Evolutionary conservation across 1,139 yeast species (phyloP).

Genomic region (Debaryomyces sp.): DNA sequence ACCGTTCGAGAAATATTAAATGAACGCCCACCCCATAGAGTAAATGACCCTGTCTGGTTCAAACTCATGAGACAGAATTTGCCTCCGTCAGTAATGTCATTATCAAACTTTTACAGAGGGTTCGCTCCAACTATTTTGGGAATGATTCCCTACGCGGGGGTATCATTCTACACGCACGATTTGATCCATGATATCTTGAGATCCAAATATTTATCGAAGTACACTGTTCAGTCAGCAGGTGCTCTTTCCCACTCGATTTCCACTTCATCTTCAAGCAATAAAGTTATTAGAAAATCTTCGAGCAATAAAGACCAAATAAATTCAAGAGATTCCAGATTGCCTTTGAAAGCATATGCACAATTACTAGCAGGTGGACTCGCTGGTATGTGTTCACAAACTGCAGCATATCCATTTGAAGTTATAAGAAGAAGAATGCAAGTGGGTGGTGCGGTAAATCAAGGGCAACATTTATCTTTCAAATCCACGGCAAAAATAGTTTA

Average conservation of each 20-base stretch:
- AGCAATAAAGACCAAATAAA: constrained; percentile 27
- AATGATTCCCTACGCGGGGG: constrained; percentile 98
- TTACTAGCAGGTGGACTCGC: constrained; percentile 92
- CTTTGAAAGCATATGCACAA: constrained; percentile 89
- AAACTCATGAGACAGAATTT: constrained; percentile 32
- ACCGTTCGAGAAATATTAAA: constrained; percentile 59
- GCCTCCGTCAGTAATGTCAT: constrained; percentile 40
- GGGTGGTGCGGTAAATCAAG: constrained; percentile 74
- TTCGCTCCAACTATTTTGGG: constrained; percentile 93
- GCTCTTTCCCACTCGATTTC: neutral
- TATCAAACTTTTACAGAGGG: constrained; percentile 87
- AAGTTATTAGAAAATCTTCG: constrained; percentile 20
- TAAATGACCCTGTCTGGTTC: constrained; percentile 42
- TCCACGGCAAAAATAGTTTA: constrained; percentile 60
- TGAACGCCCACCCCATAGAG: constrained; percentile 58
- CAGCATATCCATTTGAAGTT: constrained; percentile 96
- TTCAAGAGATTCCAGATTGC: constrained; percentile 59
- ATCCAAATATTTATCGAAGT: constrained; percentile 51
- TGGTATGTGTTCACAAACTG: constrained; percentile 93
- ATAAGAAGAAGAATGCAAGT: constrained; percentile 96
- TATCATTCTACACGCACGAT: constrained; percentile 93
- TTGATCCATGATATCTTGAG: constrained; percentile 83
- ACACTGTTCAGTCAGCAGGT: constrained; percentile 49
- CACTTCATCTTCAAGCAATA: constrained; percentile 11
- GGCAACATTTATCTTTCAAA: constrained; percentile 58